These are phyloP conservation scores for Coemansia sp. DNA, from an alignment of 192 early-diverging fungal genomes.

Conservation along the genomic window DNA sequence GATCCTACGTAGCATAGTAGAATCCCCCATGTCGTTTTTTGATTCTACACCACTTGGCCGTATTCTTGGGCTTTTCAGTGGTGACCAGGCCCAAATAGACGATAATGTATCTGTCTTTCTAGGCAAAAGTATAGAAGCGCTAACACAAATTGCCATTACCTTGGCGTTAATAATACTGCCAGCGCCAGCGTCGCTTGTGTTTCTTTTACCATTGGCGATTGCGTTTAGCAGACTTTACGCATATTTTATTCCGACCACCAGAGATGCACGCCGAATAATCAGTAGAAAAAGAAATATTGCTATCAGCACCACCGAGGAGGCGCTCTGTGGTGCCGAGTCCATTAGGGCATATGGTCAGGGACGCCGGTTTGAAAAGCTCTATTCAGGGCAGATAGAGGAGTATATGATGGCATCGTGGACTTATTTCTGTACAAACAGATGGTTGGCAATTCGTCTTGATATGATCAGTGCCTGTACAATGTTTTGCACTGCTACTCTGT, in stretches of 20 bases:
- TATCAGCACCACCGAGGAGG: slow-evolving; percentile 74
- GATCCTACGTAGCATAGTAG: slow-evolving; percentile 59
- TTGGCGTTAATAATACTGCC: slow-evolving; percentile 11
- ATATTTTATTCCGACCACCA: slow-evolving; percentile 70
- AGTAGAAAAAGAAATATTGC: slow-evolving; percentile 73
- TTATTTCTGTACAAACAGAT: slow-evolving; percentile 65
- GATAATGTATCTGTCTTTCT: slow-evolving; percentile 54
- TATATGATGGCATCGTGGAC: slow-evolving; percentile 77
- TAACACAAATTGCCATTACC: slow-evolving; percentile 7
- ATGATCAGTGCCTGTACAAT: slow-evolving; percentile 63
- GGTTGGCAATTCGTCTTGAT: slow-evolving; percentile 76
- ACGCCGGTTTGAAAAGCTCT: slow-evolving; percentile 63
- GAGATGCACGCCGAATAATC: slow-evolving; percentile 81
- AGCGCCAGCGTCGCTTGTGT: slow-evolving; percentile 63
- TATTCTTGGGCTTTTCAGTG: slow-evolving; percentile 67
- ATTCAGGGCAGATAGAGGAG: slow-evolving; percentile 60
- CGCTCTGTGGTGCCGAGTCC: slow-evolving; percentile 70
- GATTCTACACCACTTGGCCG: slow-evolving; percentile 69
- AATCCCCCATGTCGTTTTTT: slow-evolving; percentile 71
- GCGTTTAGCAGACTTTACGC: slow-evolving; percentile 67
- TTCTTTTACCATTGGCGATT: slow-evolving; percentile 65
- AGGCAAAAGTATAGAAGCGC: slow-evolving; percentile 50
- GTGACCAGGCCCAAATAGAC: slow-evolving; percentile 59
- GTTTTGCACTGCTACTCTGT: slow-evolving; percentile 69
- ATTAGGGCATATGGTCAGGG: slow-evolving; percentile 83